phyloP scores from a whole-genome alignment of 345 rosid species.

The Sisymbrium irio region DNA sequence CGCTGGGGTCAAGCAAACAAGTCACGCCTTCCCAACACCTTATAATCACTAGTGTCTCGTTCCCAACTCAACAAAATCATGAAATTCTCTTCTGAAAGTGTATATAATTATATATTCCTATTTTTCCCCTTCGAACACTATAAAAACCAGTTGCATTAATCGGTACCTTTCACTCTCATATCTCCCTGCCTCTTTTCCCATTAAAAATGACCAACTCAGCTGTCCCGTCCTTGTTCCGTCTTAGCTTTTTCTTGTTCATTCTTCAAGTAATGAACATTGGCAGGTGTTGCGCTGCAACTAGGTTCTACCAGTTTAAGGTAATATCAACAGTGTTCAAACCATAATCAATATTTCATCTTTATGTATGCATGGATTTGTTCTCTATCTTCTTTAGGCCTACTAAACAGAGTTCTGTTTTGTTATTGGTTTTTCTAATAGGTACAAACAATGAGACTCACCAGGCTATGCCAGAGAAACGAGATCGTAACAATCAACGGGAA shows the following conservation, averaged over 20 bases:
- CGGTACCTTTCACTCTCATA: constrained; percentile 11
- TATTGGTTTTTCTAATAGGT: constrained; percentile 40
- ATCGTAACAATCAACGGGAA: constrained; percentile 66
- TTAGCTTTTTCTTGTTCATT: constrained; percentile 34
- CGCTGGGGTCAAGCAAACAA: constrained; percentile 49
- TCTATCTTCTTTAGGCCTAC: background rate
- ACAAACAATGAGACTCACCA: constrained; percentile 52
- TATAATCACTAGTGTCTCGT: constrained; percentile 56
- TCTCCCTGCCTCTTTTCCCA: constrained; percentile 6
- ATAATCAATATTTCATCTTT: background rate
- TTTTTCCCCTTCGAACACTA: constrained; percentile 16
- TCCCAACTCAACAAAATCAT: constrained; percentile 45
- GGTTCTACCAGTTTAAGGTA: constrained; percentile 79
- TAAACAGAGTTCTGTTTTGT: constrained; percentile 13
- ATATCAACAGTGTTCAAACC: constrained; percentile 20
- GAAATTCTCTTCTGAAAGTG: constrained; percentile 45
- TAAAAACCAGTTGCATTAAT: constrained; percentile 6
- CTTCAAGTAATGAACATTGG: constrained; percentile 40
- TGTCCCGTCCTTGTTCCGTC: constrained; percentile 34
- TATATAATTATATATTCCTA: constrained; percentile 24
- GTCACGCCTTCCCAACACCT: constrained; percentile 54
- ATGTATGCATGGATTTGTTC: background rate
- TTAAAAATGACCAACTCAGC: constrained; percentile 39
- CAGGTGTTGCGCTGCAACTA: constrained; percentile 46
- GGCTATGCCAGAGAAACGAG: constrained; percentile 58